Evolutionary conservation across 2,329 filamentous ascomycete genomes (phyloP).

Genomic region (Alternaria burnsii): DNA sequence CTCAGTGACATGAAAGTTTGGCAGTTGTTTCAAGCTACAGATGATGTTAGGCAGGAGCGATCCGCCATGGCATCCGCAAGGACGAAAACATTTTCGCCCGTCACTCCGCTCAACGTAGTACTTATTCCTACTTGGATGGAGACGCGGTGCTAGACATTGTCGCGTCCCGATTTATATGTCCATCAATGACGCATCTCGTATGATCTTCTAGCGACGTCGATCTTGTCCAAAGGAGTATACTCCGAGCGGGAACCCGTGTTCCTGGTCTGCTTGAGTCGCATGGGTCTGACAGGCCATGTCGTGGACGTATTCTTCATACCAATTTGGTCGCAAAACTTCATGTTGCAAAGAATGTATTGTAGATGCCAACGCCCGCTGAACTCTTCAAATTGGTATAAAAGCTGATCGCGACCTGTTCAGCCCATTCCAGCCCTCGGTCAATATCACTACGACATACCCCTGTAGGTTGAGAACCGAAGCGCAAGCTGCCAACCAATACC

Average conservation of each 20-base stretch:
- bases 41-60: not conserved
- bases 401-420: not conserved
- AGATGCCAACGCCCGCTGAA: constrained; percentile 2
- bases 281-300: not conserved
- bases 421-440: not conserved
- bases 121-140: not conserved
- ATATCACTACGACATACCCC: not conserved
- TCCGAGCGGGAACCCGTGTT: constrained; percentile 17
- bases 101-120: not conserved
- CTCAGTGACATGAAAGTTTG: not conserved
- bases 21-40: constrained; percentile 2
- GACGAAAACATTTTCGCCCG: not conserved
- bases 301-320: not conserved
- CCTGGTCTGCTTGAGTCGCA: not conserved
- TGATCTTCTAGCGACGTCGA: constrained; percentile 10
- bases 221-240: constrained; percentile 5
- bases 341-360: not conserved
- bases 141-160: not conserved
- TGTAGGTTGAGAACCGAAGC: too few relatives aligned
- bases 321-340: not conserved
- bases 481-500: not conserved
- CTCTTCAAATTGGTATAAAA: constrained; percentile 1
- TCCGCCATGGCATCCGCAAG: not conserved
- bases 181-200: not conserved
- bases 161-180: not conserved